Evolutionary conservation across 164 flowering plant species (phyloP), one percentile per base, ranked within the genome.

Genomic region (Houttuynia cordata): DNA sequence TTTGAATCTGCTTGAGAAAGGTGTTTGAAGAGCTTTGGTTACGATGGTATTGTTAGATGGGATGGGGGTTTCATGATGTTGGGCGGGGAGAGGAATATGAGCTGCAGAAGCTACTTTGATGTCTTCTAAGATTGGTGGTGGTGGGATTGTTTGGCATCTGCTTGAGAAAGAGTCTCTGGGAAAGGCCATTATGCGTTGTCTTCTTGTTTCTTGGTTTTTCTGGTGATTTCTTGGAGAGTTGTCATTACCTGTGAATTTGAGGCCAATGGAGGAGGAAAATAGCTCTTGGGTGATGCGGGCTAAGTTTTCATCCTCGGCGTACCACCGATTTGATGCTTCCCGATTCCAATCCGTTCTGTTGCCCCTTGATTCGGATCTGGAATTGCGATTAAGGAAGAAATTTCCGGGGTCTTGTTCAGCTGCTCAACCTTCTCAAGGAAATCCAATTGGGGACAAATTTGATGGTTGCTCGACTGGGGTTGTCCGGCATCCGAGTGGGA

Each of bases 201-300:
- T 14, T 7, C 14, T 45, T 12, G 17, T 45, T 45, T 45, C 49
- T 4, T 42, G 49, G 41, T 18, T 49, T 56, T 23, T 24, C 24
- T 15, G 25, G 8, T 22, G 19, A 17, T 1, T n/a, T 57, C 37
- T 58, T 30, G 34, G 19, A 42, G 30, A 54, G 24, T 8, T 21
- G 25, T 53, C 56, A 13, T 22, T n/a, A n/a, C n/a, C 1, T 51
- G 22, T 53, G 12, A 45, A 45, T 45, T 18, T 24, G 24, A n/a
- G n/a, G 24, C 13, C 10, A 15, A 84, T 82, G 92, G 91, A 70
- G 15, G 96, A 82, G 39, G 86, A 79, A 53, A 70, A 67, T 62
- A 73, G 50, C 69, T 91, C 97, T 64, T 88, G 91, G 97, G 68
- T 91, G 0, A 83, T 94, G 73, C 83, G 96, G 71, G 75, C 85